Conservation (phyloP, 2,329 filamentous ascomycete genomes). For the Trichoderma sp. region DNA sequence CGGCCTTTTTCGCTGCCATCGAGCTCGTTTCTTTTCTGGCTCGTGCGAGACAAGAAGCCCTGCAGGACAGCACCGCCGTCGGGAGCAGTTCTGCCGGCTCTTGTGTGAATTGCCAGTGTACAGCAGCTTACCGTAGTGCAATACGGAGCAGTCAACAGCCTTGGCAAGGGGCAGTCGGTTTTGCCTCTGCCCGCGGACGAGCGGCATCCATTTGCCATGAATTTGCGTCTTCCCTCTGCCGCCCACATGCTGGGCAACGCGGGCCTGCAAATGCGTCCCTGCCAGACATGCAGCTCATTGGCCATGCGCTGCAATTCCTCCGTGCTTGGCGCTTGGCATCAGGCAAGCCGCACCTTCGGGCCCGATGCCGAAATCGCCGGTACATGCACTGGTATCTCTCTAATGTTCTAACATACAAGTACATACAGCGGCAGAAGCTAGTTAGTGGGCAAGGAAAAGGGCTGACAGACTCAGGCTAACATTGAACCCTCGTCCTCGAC, state of each 20-base stretch:
- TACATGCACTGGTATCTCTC: not conserved
- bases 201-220: not conserved
- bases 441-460: not conserved
- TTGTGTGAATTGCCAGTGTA: not conserved
- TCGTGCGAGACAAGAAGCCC: not conserved
- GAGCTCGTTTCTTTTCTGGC: not conserved
- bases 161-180: not conserved
- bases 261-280: not conserved
- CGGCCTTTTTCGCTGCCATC: not conserved
- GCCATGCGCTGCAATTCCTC: not conserved
- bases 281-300: constrained; percentile 5
- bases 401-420: not conserved
- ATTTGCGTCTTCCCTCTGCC: not conserved
- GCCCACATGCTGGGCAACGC: not conserved
- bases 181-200: not conserved
- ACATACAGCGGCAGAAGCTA: not conserved
- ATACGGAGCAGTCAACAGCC: not conserved
- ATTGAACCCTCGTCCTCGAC: not conserved
- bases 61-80: not conserved
- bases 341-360: constrained; percentile 15
- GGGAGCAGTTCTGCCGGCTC: not conserved
- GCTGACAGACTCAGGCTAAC: not conserved
- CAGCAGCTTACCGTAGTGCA: not conserved
- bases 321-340: constrained; percentile 5
- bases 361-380: constrained; percentile 17